Conservation (phyloP, 495 filamentous ascomycete species). For the Aspergillus biplanus region DNA sequence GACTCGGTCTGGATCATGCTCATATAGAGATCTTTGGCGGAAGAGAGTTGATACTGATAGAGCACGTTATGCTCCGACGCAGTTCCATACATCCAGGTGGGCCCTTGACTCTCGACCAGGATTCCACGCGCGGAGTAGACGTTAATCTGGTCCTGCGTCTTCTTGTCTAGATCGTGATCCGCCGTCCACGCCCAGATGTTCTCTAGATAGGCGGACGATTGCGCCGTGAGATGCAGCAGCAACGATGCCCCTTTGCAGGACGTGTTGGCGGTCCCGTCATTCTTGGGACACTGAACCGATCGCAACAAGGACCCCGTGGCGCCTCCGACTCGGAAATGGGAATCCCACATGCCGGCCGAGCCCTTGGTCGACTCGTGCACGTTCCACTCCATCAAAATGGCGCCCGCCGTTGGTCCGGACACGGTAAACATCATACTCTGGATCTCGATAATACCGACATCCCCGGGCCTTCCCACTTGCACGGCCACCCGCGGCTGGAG, state of each 20-base stretch:
- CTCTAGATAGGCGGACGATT: constrained; percentile 54
- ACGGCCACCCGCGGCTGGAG: constrained; percentile 72
- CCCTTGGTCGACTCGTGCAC: constrained; percentile 62
- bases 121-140: constrained; percentile 65
- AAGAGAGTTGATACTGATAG: constrained; percentile 76
- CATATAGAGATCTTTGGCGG: constrained; percentile 67
- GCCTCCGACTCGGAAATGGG: constrained; percentile 78
- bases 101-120: constrained; percentile 51
- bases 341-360: constrained; percentile 79
- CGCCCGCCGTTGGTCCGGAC: constrained; percentile 75
- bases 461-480: constrained; percentile 73
- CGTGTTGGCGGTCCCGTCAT: constrained; percentile 25
- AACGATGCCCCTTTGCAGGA: constrained; percentile 59
- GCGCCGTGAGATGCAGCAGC: constrained; percentile 57
- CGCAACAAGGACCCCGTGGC: constrained; percentile 52
- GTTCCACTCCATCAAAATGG: constrained; percentile 86
- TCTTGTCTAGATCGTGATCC: constrained; percentile 65
- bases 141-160: constrained; percentile 55
- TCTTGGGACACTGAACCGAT: neutral
- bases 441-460: constrained; percentile 74
- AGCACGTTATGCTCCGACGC: constrained; percentile 70
- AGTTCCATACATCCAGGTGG: constrained; percentile 67
- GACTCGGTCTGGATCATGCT: constrained; percentile 84
- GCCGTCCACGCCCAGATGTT: constrained; percentile 66
- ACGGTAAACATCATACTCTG: constrained; percentile 74